A percentile compares a stretch with the other conserved stretches of the same genome.
These are phyloP conservation scores for Vachellia collinsii DNA, from an alignment of 306 rosid genomes.

Conservation along the genomic window DNA sequence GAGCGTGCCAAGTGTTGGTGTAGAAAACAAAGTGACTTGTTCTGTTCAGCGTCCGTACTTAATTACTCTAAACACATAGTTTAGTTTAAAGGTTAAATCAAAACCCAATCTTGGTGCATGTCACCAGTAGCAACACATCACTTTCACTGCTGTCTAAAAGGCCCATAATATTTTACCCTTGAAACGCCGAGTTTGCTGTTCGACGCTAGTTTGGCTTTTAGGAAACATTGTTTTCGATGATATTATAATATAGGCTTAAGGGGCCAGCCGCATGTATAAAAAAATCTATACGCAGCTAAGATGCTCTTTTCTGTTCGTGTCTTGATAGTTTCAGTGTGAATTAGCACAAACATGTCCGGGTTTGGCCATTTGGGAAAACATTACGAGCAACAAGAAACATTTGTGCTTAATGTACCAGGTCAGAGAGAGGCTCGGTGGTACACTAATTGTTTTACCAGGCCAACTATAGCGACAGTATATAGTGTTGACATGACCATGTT, in stretches of 20 bases:
- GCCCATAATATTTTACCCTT: slow-evolving; percentile 1
- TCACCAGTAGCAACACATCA: slow-evolving; percentile 33
- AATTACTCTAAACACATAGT: slow-evolving; percentile 10
- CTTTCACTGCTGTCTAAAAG: slow-evolving; percentile 33
- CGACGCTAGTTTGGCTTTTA: slow-evolving; percentile 10
- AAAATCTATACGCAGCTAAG: neutral
- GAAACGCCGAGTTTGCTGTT: slow-evolving; percentile 26
- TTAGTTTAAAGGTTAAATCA: slow-evolving; percentile 24
- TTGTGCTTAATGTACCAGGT: slow-evolving; percentile 12
- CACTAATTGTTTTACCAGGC: slow-evolving; percentile 34
- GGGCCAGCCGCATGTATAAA: slow-evolving; percentile 13
- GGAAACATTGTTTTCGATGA: slow-evolving; percentile 15
- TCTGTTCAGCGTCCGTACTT: slow-evolving; percentile 54
- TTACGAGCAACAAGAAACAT: slow-evolving; percentile 34
- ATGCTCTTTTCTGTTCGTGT: neutral
- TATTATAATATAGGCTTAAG: slow-evolving; percentile 19
- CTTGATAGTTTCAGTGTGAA: neutral
- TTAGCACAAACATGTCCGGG: slow-evolving; percentile 19
- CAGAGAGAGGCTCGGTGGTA: slow-evolving; percentile 12
- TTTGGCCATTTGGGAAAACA: slow-evolving; percentile 42
- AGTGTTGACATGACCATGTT: neutral
- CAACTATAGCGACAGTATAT: slow-evolving; percentile 30
- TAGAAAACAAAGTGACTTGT: slow-evolving; percentile 74
- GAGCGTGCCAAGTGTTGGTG: slow-evolving; percentile 75
- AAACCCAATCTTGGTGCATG: slow-evolving; percentile 26